Conservation (phyloP, 2,329 filamentous ascomycete genomes). For the Penicillium sp. region DNA sequence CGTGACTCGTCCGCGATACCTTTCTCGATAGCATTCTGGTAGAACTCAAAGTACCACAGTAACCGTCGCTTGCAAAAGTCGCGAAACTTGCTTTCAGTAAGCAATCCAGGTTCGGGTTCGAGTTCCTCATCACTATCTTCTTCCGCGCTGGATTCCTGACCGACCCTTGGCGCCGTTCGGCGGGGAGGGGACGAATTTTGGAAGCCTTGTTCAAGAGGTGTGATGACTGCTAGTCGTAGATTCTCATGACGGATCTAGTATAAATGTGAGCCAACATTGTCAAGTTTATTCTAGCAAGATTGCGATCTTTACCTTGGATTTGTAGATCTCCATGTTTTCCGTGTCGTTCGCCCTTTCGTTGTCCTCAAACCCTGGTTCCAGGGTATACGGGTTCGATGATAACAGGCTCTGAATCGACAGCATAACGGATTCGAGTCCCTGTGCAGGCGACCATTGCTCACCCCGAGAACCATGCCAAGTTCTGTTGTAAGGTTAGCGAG, state of each 20-base stretch:
- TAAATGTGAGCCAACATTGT: background rate
- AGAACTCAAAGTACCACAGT: constrained; percentile 93
- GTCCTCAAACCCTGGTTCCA: constrained; percentile 90
- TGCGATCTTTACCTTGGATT: constrained; percentile 63
- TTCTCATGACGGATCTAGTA: constrained; percentile 86
- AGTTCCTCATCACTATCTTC: background rate
- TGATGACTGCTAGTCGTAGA: constrained; percentile 78
- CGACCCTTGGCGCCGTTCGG: constrained; percentile 21
- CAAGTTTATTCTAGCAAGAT: background rate
- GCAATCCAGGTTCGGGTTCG: constrained; percentile 11
- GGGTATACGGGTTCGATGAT: constrained; percentile 90
- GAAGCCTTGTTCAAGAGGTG: constrained; percentile 77
- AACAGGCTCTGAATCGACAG: constrained; percentile 96
- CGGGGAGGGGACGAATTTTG: background rate
- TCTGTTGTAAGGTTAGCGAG: constrained; percentile 46
- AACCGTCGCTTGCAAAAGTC: constrained; percentile 90
- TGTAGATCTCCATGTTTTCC: constrained; percentile 70
- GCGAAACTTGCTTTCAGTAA: constrained; percentile 72
- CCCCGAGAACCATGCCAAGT: constrained; percentile 90
- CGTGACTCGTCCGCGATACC: constrained; percentile 55
- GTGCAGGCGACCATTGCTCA: constrained; percentile 95
- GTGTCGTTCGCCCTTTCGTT: constrained; percentile 65
- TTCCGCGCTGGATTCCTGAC: constrained; percentile 39
- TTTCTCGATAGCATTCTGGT: constrained; percentile 67
- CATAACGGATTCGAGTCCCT: constrained; percentile 89